Evolutionary conservation across 352 stramenopile species (phyloP).

Genomic region (Globisporangium barbulae): DNA sequence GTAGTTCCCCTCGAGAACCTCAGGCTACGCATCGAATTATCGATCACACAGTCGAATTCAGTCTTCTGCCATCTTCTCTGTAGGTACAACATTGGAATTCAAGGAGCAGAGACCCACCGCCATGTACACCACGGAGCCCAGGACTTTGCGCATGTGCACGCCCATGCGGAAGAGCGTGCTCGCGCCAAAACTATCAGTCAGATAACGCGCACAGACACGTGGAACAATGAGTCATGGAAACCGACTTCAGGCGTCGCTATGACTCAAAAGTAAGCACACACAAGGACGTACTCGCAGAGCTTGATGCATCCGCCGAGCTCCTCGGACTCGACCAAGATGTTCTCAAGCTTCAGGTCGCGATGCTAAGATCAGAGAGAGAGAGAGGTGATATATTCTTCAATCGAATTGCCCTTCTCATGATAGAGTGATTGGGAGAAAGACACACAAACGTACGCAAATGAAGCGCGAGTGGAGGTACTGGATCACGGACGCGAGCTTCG

Average conservation of each 20-base stretch:
- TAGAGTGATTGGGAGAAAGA: neutral
- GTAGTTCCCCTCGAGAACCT: constrained; percentile 72
- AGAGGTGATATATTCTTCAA: neutral
- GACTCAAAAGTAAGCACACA: neutral
- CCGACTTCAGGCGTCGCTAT: too few relatives aligned
- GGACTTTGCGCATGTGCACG: constrained; percentile 73
- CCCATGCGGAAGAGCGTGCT: constrained; percentile 76
- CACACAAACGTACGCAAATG: constrained; percentile 56
- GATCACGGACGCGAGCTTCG: constrained; percentile 66
- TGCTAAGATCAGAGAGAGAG: constrained; percentile 33
- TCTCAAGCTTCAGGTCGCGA: constrained; percentile 79
- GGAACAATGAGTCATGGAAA: neutral
- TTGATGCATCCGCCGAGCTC: constrained; percentile 58
- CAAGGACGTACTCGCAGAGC: constrained; percentile 67
- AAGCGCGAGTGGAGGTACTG: constrained; percentile 79
- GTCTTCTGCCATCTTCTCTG: neutral
- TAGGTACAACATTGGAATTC: neutral
- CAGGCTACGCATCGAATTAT: constrained; percentile 25
- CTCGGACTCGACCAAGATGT: constrained; percentile 68
- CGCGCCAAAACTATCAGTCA: constrained; percentile 53
- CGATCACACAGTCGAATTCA: constrained; percentile 1
- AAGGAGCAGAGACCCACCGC: constrained; percentile 37
- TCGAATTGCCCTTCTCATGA: neutral
- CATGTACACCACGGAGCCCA: constrained; percentile 84
- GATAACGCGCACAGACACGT: neutral